Base-by-base conservation (phyloP, 495 filamentous ascomycete genomes). In the Neurospora terricola region DNA sequence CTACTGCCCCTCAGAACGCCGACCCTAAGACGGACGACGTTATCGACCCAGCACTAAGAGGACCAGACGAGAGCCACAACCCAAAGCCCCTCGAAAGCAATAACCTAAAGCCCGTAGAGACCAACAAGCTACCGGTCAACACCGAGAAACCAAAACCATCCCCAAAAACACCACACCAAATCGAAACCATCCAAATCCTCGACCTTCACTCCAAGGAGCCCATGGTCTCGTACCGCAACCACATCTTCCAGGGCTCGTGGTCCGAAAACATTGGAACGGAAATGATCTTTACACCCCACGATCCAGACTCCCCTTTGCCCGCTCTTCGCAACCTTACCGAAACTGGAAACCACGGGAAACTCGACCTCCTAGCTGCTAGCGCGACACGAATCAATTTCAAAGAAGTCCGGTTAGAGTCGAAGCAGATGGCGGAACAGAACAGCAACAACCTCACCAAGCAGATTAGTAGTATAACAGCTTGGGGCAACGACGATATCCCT, bases 251-350 rank as follows among this genome's bases (percentile, higher is more conserved):
- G 75, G 94, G 93, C 72, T 79, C 86, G 38, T 97, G 94, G 94
- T 86, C 86, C 38, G 85, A 90, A 66, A 91, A 92, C 72, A 85
- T 95, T 4, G 94, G 94, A 39, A 96, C 93, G 0, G 92, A 96
- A 69, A 78, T 97, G 74, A 85, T 94, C 72, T 90, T 97, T 72
- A 82, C 88, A 0, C 81, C 81, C 1, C 88, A 86, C 69, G 85
- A 82, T 73, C 79, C 78, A 36, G 82, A 80, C 69, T 75, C 73
- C 74, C 71, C 78, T 38, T 75, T 84, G 70, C 81, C 80, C 14
- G 82, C 77, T n/a, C 82, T 85, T 11, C 85, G 80, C 34, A 78
- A 77, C 39, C 81, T 87, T 39, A 79, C 79, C 38, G 79, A 86
- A 48, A 80, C 84, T 69, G 14, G 39, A 42, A 42, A 42, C 14